A percentile compares a stretch with the other conserved stretches of the same genome.
Conservation (phyloP, 2,329 filamentous ascomycete species). For the Monosporascus sp. region DNA sequence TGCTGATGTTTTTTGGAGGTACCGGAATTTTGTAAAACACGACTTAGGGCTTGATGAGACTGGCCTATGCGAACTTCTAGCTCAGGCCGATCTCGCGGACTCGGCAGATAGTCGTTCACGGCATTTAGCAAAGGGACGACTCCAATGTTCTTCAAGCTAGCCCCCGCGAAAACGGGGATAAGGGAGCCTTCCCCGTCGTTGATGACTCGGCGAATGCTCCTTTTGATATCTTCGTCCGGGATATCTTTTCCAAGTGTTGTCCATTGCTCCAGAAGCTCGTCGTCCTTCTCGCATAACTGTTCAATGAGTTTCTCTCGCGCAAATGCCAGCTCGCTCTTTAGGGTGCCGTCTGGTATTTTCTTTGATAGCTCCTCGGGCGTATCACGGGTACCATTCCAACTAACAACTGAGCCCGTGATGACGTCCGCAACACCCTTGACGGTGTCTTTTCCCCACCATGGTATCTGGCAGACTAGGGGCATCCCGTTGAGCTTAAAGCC, state of each 20-base stretch:
- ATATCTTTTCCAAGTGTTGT: slow-evolving; percentile 74
- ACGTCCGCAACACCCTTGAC: slow-evolving; percentile 84
- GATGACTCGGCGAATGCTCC: slow-evolving; percentile 69
- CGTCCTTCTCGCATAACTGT: slow-evolving; percentile 81
- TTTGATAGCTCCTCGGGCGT: slow-evolving; percentile 37
- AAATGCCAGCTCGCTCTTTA: slow-evolving; percentile 62
- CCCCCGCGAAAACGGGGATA: slow-evolving; percentile 84
- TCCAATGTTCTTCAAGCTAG: slow-evolving; percentile 89
- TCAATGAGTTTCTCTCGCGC: slow-evolving; percentile 78
- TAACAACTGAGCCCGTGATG: slow-evolving; percentile 66
- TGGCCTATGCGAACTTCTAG: slow-evolving; percentile 66
- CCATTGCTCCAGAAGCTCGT: slow-evolving; percentile 77
- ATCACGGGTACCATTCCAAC: slow-evolving; percentile 53
- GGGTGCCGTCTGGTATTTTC: slow-evolving; percentile 44
- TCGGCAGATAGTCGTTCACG: slow-evolving; percentile 80
- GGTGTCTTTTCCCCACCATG: slow-evolving; percentile 81
- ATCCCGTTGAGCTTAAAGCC: slow-evolving; percentile 72
- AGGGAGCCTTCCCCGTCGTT: slow-evolving; percentile 63
- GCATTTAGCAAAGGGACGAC: slow-evolving; percentile 89
- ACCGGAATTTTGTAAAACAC: slow-evolving; percentile 31
- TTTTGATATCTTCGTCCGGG: slow-evolving; percentile 58
- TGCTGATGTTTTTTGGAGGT: slow-evolving; percentile 31
- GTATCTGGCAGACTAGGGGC: slow-evolving; percentile 90
- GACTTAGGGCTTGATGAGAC: slow-evolving; percentile 40
- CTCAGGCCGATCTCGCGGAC: slow-evolving; percentile 73